Conservation (phyloP, 495 filamentous ascomycete genomes). For the Immersiella caudata region DNA sequence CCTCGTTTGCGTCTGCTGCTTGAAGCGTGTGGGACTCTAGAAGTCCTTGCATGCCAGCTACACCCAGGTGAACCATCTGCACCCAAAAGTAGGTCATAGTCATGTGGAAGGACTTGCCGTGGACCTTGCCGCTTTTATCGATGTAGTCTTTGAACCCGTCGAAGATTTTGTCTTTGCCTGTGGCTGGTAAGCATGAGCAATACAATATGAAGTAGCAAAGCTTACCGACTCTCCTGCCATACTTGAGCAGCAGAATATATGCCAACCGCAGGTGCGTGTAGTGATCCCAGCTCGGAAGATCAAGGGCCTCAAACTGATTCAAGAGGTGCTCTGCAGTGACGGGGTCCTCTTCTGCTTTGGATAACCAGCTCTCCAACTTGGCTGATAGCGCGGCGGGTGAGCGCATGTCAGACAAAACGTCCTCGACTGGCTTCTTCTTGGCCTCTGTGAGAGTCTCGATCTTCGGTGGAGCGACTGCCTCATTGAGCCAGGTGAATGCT, state of each 20-base stretch:
- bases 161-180: conserved; percentile 11
- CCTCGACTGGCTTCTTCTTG: neutral
- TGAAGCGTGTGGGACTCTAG: neutral
- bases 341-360: neutral
- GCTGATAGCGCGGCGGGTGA: conserved; percentile 3
- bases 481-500: neutral
- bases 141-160: conserved; percentile 4
- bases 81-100: conserved; percentile 13
- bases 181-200: neutral
- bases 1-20: neutral
- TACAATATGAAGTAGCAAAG: neutral
- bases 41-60: neutral
- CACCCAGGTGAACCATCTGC: conserved; percentile 5
- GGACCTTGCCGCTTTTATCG: conserved; percentile 4
- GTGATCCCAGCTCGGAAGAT: conserved; percentile 5
- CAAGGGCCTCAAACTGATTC: neutral
- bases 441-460: neutral
- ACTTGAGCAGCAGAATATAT: conserved; percentile 5
- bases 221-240: conserved; percentile 2
- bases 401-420: neutral
- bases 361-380: neutral
- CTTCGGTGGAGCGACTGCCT: neutral
- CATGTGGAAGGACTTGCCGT: conserved; percentile 13
- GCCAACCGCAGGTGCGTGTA: neutral
- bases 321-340: neutral